phyloP scores from a whole-genome alignment of 2,329 filamentous ascomycete genomes.

The Aspergillus costaricaensis region DNA sequence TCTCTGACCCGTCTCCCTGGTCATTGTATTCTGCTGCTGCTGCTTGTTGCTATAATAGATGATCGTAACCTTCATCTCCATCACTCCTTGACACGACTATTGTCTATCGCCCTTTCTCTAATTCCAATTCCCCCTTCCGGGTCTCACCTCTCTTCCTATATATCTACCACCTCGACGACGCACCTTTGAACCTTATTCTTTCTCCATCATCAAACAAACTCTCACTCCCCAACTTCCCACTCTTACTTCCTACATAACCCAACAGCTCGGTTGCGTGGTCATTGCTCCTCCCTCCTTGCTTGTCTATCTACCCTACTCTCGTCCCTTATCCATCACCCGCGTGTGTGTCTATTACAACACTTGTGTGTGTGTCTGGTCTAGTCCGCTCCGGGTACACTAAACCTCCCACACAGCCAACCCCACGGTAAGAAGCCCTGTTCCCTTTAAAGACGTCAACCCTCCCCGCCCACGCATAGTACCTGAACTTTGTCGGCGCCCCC shows the following conservation, averaged over 20 bases:
- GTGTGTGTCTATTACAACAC: neutral
- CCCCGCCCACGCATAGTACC: constrained; percentile 1
- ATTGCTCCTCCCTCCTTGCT: constrained; percentile 3
- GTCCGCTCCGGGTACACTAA: neutral
- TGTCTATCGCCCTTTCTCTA: constrained; percentile 13
- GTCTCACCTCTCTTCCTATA: constrained; percentile 13
- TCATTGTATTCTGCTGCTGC: constrained; percentile 31
- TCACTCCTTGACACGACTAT: constrained; percentile 15
- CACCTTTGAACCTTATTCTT: constrained; percentile 13
- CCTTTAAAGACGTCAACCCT: neutral
- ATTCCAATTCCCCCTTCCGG: constrained; percentile 12
- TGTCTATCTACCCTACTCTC: neutral
- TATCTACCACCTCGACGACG: constrained; percentile 22
- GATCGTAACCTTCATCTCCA: constrained; percentile 21
- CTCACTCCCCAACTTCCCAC: neutral
- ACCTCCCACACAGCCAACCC: neutral
- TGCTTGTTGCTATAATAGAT: constrained; percentile 27
- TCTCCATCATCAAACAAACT: constrained; percentile 1
- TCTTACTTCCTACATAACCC: neutral
- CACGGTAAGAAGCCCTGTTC: constrained; percentile 7
- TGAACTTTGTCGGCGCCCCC: neutral
- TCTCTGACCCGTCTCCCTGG: constrained; percentile 39
- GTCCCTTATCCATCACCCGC: neutral
- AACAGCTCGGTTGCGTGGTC: constrained; percentile 3
- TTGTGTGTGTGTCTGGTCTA: neutral